A percentile compares a stretch with the other conserved stretches of the same genome.
phyloP scores from a whole-genome alignment of 164 flowering plant species.

The Nymphaea colorata region DNA sequence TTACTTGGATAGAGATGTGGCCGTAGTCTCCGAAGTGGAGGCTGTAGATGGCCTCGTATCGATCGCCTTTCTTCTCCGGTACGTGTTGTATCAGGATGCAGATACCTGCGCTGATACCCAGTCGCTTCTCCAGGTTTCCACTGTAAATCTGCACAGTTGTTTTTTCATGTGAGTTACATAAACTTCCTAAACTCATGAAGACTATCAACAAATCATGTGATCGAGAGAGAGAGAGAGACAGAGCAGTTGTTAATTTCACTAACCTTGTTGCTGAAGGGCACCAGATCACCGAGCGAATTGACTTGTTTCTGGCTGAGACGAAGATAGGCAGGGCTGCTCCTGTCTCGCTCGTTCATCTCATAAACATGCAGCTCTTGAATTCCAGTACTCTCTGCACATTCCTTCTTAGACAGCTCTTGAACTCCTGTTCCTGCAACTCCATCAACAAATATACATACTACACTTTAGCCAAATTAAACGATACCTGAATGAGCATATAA shows the following conservation, averaged over 20 bases:
- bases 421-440: too few relatives aligned
- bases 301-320: conserved; percentile 34
- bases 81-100: conserved; percentile 44
- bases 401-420: too few relatives aligned
- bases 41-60: conserved; percentile 65
- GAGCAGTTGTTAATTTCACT: neutral
- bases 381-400: neutral
- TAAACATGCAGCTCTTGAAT: conserved; percentile 53
- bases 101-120: conserved; percentile 52
- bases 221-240: neutral
- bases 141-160: conserved; percentile 25
- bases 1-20: conserved; percentile 39
- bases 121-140: conserved; percentile 45
- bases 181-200: neutral
- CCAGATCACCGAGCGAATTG: conserved; percentile 30
- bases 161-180: too few relatives aligned
- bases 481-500: too few relatives aligned
- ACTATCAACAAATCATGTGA: neutral
- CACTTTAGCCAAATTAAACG: too few relatives aligned
- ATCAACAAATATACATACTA: too few relatives aligned
- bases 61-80: conserved; percentile 54
- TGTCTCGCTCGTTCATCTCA: conserved; percentile 62
- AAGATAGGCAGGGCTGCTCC: conserved; percentile 61
- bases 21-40: conserved; percentile 74
- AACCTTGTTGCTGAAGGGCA: conserved; percentile 55